Conservation (phyloP, 305 asterid species). For the Fraxinus nigra region DNA sequence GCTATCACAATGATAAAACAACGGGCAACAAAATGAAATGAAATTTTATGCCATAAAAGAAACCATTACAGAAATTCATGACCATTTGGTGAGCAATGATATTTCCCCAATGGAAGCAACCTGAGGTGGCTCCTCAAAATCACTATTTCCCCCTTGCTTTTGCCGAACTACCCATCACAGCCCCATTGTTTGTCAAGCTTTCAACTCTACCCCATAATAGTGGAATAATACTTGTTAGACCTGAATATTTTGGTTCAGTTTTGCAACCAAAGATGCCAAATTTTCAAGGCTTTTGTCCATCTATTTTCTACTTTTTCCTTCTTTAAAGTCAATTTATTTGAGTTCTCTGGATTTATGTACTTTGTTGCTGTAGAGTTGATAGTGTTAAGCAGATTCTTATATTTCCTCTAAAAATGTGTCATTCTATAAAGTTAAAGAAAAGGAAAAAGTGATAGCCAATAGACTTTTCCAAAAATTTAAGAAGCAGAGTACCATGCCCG, state of each 20-base stretch:
- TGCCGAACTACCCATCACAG: background rate
- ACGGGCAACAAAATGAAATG: background rate
- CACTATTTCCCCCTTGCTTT: background rate
- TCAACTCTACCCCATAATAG: background rate
- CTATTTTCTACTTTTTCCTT: background rate
- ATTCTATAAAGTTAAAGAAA: background rate
- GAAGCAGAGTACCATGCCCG: background rate
- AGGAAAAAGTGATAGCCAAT: background rate
- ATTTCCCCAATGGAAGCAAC: background rate
- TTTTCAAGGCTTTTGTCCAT: background rate
- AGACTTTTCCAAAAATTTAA: background rate
- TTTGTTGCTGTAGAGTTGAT: background rate
- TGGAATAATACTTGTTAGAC: background rate
- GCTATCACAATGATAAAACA: background rate
- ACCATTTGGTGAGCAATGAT: background rate
- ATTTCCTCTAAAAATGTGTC: background rate
- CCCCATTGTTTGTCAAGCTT: background rate
- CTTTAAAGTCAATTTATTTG: background rate
- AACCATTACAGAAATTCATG: background rate
- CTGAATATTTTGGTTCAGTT: slow-evolving; percentile 2
- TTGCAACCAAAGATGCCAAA: background rate
- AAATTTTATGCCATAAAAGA: background rate
- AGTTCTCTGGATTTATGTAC: background rate
- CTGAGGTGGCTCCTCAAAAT: background rate
- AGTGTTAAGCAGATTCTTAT: background rate